Evolutionary conservation across 805 yeast genomes (phyloP), one percentile per base, ranked within the genome.

Genomic region (Tetrapisispora nanseiensis): DNA sequence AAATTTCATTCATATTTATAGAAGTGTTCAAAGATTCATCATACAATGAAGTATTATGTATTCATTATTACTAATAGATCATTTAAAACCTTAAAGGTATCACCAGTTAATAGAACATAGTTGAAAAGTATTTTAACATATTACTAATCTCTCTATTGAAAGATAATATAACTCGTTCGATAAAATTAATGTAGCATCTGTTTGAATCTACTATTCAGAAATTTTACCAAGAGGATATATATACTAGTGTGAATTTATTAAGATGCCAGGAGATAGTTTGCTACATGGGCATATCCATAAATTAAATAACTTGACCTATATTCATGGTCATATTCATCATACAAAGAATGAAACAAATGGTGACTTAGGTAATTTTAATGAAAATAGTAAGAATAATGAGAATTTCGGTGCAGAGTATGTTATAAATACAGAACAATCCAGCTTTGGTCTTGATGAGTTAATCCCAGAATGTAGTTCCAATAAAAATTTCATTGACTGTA

Each of bases 201-300:
- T n/a, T n/a, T 24, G 27, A 24, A 24, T 8, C 27, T 24, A 24
- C 16, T 9, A 8, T 29, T 7, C n/a, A 29, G 10, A 15, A 11
- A 4, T 8, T n/a, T 11, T 8, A 5, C 19, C 6, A 29, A 15
- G 32, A 19, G 19, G 8, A n/a, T n/a, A n/a, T n/a, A n/a, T n/a
- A n/a, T n/a, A n/a, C n/a, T n/a, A n/a, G n/a, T n/a, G n/a, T n/a
- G n/a, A n/a, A n/a, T n/a, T n/a, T n/a, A n/a, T 20, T 8, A 23
- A 7, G 4, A 35, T 35, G 30, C 4, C 38, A 15, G 49, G 48
- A 4, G 75, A 72, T 44, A 82, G 82, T 18, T 66, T 73, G n/a
- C 77, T 77, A 15, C 84, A 78, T 58, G 84, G 84, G 3, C 84
- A 78, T 51, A 75, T 78, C 18, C 83, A 78, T 58, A 75, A 74